These are phyloP conservation scores for Macroventuria anomochaeta DNA, from an alignment of 2,329 filamentous ascomycete genomes.

Conservation along the genomic window DNA sequence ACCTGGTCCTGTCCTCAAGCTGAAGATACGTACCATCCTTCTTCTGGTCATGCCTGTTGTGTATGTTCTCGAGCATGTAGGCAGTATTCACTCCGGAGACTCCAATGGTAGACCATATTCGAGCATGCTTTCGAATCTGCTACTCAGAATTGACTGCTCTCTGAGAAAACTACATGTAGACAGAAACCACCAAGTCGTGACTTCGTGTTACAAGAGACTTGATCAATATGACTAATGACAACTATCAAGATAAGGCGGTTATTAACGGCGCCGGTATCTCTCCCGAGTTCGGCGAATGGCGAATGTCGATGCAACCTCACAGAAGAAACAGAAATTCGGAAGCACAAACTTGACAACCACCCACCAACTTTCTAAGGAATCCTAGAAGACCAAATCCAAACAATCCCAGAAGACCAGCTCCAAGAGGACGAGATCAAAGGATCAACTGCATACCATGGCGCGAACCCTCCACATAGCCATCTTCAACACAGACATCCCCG, in stretches of 20 bases:
- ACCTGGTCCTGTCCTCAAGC: too few relatives aligned
- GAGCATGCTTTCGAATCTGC: conserved; percentile 5
- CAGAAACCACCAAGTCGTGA: neutral
- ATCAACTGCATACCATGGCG: neutral
- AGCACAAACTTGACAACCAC: neutral
- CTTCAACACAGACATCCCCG: conserved; percentile 42
- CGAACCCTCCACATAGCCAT: conserved; percentile 28
- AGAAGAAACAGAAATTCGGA: neutral
- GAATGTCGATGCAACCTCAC: neutral
- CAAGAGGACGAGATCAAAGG: neutral
- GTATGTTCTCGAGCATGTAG: too few relatives aligned
- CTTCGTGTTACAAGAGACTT: neutral
- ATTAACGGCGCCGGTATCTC: conserved; percentile 11
- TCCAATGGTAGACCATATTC: neutral
- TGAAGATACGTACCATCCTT: too few relatives aligned
- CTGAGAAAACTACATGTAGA: neutral
- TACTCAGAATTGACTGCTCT: neutral
- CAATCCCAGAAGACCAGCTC: too few relatives aligned
- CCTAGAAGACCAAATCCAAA: too few relatives aligned
- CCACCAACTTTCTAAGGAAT: too few relatives aligned
- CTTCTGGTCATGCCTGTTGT: too few relatives aligned
- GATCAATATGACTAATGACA: conserved; percentile 14
- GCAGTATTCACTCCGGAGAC: too few relatives aligned
- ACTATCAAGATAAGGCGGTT: conserved; percentile 15
- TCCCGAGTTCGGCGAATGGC: conserved; percentile 11